A percentile compares a stretch with the other conserved stretches of the same genome.
These are phyloP conservation scores for Strobilomyces echinocephalus DNA, from an alignment of 768 basidiomycete genomes.

Conservation along the genomic window DNA sequence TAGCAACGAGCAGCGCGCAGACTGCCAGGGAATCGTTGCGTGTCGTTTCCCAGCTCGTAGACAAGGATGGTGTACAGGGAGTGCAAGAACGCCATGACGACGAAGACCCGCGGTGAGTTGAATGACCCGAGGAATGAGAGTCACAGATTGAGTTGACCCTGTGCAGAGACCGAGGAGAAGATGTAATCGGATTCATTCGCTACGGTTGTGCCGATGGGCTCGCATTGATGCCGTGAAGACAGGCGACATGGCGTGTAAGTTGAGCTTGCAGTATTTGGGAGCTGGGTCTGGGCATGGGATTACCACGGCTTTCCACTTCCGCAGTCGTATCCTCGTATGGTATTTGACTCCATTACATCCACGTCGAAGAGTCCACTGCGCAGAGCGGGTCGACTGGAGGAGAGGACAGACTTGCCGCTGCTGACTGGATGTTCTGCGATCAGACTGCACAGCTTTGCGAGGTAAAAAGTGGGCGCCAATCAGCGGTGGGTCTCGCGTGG, in stretches of 20 bases:
- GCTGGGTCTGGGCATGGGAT: conserved; percentile 4
- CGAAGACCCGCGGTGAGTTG: conserved; percentile 47
- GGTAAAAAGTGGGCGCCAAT: conserved; percentile 15
- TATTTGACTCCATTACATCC: background rate
- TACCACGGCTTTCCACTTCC: conserved; percentile 26
- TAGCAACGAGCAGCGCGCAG: conserved; percentile 38
- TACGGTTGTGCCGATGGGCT: conserved; percentile 53
- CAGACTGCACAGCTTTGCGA: conserved; percentile 13
- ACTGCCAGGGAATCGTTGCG: conserved; percentile 55
- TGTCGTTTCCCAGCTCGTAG: conserved; percentile 56
- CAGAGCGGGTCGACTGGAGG: background rate
- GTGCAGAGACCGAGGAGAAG: conserved; percentile 41
- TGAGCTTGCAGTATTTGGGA: conserved; percentile 28
- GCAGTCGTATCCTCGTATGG: conserved; percentile 13
- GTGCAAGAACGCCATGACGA: conserved; percentile 27
- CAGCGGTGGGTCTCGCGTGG: conserved; percentile 13
- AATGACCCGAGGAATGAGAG: background rate
- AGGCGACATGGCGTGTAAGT: conserved; percentile 14
- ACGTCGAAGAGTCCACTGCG: background rate
- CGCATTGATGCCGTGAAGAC: conserved; percentile 44
- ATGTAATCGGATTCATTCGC: conserved; percentile 51
- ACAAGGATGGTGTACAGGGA: conserved; percentile 53
- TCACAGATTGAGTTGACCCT: conserved; percentile 19
- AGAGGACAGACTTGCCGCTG: background rate
- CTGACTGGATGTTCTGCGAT: background rate